phyloP scores from a whole-genome alignment of 331 rosid genomes.

The Quercus lobata region DNA sequence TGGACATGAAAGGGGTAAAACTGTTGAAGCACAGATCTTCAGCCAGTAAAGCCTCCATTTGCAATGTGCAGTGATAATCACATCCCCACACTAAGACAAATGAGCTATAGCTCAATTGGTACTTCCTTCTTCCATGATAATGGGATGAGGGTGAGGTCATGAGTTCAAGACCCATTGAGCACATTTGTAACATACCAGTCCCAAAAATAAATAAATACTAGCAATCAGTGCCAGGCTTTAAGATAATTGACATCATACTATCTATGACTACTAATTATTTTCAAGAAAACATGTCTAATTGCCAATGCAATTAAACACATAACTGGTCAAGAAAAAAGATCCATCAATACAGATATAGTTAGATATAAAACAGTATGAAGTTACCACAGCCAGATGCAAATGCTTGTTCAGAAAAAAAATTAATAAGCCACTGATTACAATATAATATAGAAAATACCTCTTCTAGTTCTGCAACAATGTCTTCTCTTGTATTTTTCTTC shows the following conservation, averaged over 20 bases:
- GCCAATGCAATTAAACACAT: not conserved
- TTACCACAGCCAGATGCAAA: not conserved
- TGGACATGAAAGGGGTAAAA: not conserved
- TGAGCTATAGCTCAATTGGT: too few relatives aligned
- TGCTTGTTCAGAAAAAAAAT: not conserved
- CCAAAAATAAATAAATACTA: not conserved
- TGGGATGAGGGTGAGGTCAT: too few relatives aligned
- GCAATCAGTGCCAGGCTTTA: not conserved
- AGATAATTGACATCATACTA: too few relatives aligned
- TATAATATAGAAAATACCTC: conserved; percentile 56
- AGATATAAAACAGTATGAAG: too few relatives aligned
- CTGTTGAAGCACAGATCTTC: not conserved
- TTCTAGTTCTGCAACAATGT: conserved; percentile 79
- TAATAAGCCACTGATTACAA: conserved; percentile 16
- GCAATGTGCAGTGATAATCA: not conserved
- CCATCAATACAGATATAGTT: not conserved
- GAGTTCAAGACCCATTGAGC: too few relatives aligned
- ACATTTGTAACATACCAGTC: too few relatives aligned
- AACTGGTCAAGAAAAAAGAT: not conserved
- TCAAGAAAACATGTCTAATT: not conserved
- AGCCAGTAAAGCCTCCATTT: not conserved
- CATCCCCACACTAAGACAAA: not conserved
- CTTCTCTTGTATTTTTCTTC: conserved; percentile 86
- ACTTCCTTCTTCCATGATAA: too few relatives aligned
- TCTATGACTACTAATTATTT: not conserved